A percentile compares a stretch with the other conserved stretches of the same genome.
Evolutionary conservation across 306 rosid genomes (phyloP).

Genomic region (Astragalus membranaceus): DNA sequence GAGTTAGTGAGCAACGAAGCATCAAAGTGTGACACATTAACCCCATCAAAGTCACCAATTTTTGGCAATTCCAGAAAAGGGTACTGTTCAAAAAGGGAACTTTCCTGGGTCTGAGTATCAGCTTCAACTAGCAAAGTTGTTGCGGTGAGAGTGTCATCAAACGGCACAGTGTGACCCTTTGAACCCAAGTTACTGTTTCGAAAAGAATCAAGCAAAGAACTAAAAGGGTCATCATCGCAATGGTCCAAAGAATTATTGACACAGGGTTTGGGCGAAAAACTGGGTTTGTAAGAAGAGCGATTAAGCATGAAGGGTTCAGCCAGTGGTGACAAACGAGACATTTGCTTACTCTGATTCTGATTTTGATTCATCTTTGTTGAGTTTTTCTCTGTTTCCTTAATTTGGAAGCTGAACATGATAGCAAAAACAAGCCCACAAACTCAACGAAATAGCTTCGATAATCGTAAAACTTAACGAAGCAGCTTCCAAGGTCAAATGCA

Average conservation of each 20-base stretch:
- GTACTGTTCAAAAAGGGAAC: not conserved
- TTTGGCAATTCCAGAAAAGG: slow-evolving; percentile 22
- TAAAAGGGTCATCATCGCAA: slow-evolving; percentile 26
- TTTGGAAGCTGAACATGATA: no score
- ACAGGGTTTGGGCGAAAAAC: not conserved
- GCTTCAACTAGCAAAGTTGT: not conserved
- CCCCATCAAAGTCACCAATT: slow-evolving; percentile 18
- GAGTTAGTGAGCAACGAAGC: slow-evolving; percentile 4
- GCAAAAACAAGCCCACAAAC: no score
- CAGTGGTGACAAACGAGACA: slow-evolving; percentile 49
- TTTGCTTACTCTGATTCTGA: slow-evolving; percentile 9
- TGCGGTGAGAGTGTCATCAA: not conserved
- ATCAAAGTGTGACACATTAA: slow-evolving; percentile 12
- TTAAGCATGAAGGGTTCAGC: slow-evolving; percentile 58
- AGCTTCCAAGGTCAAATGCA: not conserved
- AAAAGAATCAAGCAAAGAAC: slow-evolving; percentile 31
- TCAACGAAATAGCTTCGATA: not conserved
- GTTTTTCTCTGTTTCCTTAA: not conserved
- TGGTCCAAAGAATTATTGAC: not conserved
- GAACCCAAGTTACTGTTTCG: slow-evolving; percentile 18
- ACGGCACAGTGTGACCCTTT: slow-evolving; percentile 15
- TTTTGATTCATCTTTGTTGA: slow-evolving; percentile 15
- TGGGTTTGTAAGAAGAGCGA: slow-evolving; percentile 21
- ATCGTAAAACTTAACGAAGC: not conserved
- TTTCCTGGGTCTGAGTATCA: slow-evolving; percentile 8